Conservation (phyloP, 208 protist genomes). For the Trichomonas tenax region DNA sequence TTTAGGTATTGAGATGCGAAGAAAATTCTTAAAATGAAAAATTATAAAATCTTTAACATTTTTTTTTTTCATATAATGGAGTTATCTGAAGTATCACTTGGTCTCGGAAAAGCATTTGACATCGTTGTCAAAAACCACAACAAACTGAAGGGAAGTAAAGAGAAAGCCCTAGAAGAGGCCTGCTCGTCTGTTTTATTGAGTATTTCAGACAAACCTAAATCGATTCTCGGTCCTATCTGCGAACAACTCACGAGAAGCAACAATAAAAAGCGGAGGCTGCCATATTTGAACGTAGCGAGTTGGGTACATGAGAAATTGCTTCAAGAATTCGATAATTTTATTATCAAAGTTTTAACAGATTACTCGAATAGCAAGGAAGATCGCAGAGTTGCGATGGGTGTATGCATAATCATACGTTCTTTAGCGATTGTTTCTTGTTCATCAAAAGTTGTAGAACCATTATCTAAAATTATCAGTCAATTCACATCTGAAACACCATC, state of each 20-base stretch:
- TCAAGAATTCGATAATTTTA: background rate
- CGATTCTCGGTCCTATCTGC: conserved; percentile 13
- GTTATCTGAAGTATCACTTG: background rate
- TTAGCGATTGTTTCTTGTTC: background rate
- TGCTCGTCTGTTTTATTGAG: background rate
- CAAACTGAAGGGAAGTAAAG: background rate
- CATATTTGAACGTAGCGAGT: background rate
- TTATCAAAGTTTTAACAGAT: background rate
- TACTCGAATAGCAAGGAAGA: background rate
- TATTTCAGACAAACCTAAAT: background rate
- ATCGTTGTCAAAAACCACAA: background rate
- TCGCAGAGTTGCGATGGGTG: background rate
- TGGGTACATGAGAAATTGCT: background rate
- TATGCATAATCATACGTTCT: background rate
- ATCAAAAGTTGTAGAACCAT: background rate
- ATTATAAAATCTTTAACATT: too few species aligned
- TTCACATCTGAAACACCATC: background rate
- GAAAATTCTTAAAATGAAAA: too few species aligned
- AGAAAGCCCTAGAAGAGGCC: background rate
- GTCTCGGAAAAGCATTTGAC: background rate
- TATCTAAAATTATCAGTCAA: background rate
- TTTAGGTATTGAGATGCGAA: too few species aligned
- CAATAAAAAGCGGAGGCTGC: background rate
- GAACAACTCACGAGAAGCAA: conserved; percentile 8
- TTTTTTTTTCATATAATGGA: too few species aligned